Evolutionary conservation across 805 yeast species (phyloP).

Genomic region (Debaryomyces maramus): DNA sequence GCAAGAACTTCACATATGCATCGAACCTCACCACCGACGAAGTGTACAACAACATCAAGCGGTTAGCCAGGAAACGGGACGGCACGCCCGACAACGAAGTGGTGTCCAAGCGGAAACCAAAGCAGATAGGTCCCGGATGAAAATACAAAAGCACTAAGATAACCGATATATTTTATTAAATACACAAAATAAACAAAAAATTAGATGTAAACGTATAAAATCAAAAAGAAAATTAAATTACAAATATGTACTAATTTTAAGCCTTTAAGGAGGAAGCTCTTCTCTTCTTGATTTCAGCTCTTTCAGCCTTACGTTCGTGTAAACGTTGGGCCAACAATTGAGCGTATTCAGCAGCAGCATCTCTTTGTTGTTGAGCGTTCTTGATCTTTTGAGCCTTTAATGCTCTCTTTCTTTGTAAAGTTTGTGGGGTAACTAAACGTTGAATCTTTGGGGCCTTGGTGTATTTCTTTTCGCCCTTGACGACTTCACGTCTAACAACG

Average conservation of each 20-base stretch:
- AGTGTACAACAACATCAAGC: conserved; percentile 61
- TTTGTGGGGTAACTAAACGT: conserved; percentile 98
- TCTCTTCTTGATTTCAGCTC: conserved; percentile 98
- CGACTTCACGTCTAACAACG: conserved; percentile 97
- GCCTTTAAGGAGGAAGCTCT: conserved; percentile 99
- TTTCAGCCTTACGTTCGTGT: conserved; percentile 97
- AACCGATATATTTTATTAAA: conserved; percentile 19
- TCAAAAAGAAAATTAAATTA: conserved; percentile 8
- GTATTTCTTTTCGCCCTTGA: conserved; percentile 97
- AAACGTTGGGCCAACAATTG: conserved; percentile 97
- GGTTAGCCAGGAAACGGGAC: conserved; percentile 35
- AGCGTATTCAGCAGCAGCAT: conserved; percentile 99
- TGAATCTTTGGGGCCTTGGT: conserved; percentile 99
- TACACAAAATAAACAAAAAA: conserved; percentile 21
- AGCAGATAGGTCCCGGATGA: conserved; percentile 11
- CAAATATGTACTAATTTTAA: conserved; percentile 40
- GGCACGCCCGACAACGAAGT: conserved; percentile 13
- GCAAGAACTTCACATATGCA: conserved; percentile 50
- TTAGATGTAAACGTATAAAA: conserved; percentile 11
- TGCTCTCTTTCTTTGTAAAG: conserved; percentile 98
- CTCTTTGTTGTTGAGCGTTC: conserved; percentile 98
- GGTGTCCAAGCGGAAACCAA: conserved; percentile 9
- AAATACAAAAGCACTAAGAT: conserved; percentile 1
- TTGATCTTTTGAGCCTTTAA: conserved; percentile 89
- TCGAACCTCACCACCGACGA: conserved; percentile 56